phyloP scores from a whole-genome alignment of 1,284 basidiomycete species.

The Fomes fomentarius region DNA sequence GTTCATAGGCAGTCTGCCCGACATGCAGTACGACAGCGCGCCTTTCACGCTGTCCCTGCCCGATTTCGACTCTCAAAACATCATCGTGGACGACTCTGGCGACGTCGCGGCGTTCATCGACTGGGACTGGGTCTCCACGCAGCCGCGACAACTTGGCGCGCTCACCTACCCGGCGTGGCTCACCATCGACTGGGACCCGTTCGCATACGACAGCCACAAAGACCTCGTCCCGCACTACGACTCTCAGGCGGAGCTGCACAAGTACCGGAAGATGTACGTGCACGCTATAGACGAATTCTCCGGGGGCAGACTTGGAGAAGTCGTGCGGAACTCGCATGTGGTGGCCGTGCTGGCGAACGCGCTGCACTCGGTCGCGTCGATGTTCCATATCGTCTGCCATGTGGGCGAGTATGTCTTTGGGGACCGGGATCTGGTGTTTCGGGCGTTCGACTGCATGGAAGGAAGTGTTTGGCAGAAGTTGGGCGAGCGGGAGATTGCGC shows the following conservation, averaged over 20 bases:
- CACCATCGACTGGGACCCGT: constrained; percentile 7
- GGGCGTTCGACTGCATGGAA: neutral
- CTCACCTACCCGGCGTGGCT: constrained; percentile 4
- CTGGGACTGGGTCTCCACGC: constrained; percentile 9
- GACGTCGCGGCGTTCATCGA: constrained; percentile 9
- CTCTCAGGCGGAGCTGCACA: constrained; percentile 1
- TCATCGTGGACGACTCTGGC: constrained; percentile 10
- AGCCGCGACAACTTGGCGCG: constrained; percentile 7
- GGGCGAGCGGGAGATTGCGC: neutral
- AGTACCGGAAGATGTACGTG: neutral
- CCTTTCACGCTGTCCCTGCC: constrained; percentile 9
- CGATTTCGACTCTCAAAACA: constrained; percentile 17
- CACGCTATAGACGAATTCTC: neutral
- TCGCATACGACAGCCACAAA: neutral
- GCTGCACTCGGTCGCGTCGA: neutral
- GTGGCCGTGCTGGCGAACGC: constrained; percentile 1
- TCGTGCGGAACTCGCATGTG: constrained; percentile 3
- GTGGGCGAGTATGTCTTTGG: constrained; percentile 4
- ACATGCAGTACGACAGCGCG: neutral
- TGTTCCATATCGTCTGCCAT: neutral
- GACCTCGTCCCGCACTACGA: neutral
- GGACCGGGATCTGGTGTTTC: neutral
- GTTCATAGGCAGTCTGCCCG: constrained; percentile 4
- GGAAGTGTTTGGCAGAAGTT: neutral
- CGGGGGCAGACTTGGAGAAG: neutral